Conservation (phyloP, 1,139 yeast genomes). For the Scheffersomyces stambukii region DNA sequence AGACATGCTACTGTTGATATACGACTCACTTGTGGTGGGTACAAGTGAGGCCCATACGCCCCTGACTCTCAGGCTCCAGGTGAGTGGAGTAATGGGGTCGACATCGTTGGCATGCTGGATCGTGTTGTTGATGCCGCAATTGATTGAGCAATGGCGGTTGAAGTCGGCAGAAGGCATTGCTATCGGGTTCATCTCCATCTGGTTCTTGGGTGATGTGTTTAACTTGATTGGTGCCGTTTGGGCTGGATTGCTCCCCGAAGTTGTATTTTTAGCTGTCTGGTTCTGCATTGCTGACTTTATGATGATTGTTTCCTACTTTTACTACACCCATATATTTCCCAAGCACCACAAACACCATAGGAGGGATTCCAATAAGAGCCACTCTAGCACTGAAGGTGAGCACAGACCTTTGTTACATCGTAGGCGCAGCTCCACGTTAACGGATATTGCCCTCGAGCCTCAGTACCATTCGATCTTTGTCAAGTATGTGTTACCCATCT, state of each 20-base stretch:
- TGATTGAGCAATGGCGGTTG: constrained; percentile 76
- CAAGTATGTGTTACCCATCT: constrained; percentile 55
- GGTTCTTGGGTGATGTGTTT: constrained; percentile 72
- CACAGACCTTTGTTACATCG: constrained; percentile 20
- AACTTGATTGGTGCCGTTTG: constrained; percentile 67
- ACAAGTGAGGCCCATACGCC: no score
- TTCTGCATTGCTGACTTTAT: constrained; percentile 65
- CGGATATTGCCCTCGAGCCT: constrained; percentile 43
- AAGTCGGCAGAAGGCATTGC: constrained; percentile 80
- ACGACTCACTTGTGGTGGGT: no score
- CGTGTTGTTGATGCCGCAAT: constrained; percentile 73
- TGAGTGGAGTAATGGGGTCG: constrained; percentile 65
- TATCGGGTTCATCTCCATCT: constrained; percentile 60
- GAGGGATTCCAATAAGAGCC: background rate
- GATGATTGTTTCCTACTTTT: constrained; percentile 58
- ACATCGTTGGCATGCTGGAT: constrained; percentile 74
- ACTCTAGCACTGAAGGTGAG: constrained; percentile 2
- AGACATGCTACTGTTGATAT: no score
- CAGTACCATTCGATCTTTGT: constrained; percentile 42
- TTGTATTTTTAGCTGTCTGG: constrained; percentile 68
- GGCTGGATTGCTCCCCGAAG: constrained; percentile 71
- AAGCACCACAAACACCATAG: constrained; percentile 21
- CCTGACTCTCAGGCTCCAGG: no score
- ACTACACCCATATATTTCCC: constrained; percentile 46
- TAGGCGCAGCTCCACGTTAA: constrained; percentile 42